Conservation (phyloP, 129 eudicot species). For the Kitagawia praeruptora region DNA sequence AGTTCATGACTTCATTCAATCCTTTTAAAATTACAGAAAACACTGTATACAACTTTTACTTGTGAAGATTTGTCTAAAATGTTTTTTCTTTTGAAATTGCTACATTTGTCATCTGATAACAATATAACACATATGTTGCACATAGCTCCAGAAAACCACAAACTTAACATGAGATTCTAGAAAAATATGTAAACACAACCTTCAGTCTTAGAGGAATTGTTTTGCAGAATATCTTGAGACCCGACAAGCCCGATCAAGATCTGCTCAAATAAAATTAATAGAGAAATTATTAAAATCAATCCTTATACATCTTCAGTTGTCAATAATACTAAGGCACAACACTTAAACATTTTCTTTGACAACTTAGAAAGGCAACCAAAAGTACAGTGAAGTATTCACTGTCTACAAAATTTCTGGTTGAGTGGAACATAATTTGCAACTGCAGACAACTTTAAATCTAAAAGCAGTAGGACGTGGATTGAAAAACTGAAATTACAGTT, state of each 20-base stretch:
- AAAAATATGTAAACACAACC: conserved; percentile 29
- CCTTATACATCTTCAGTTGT: neutral
- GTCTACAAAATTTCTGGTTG: neutral
- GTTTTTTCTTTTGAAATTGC: neutral
- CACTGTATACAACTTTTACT: neutral
- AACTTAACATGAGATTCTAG: neutral
- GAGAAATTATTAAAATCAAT: neutral
- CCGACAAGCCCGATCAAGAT: conserved; percentile 30
- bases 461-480: neutral
- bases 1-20: neutral
- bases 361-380: neutral
- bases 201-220: conserved; percentile 30
- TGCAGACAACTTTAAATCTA: neutral
- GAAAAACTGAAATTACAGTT: neutral
- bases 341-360: neutral
- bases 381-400: neutral
- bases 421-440: neutral
- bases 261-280: conserved; percentile 37
- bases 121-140: neutral
- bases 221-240: conserved; percentile 24
- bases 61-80: neutral
- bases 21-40: neutral
- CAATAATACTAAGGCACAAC: neutral
- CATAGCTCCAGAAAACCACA: neutral
- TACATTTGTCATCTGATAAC: neutral